Base-by-base conservation (phyloP, 495 filamentous ascomycete genomes). In the Daldinia caldariorum region DNA sequence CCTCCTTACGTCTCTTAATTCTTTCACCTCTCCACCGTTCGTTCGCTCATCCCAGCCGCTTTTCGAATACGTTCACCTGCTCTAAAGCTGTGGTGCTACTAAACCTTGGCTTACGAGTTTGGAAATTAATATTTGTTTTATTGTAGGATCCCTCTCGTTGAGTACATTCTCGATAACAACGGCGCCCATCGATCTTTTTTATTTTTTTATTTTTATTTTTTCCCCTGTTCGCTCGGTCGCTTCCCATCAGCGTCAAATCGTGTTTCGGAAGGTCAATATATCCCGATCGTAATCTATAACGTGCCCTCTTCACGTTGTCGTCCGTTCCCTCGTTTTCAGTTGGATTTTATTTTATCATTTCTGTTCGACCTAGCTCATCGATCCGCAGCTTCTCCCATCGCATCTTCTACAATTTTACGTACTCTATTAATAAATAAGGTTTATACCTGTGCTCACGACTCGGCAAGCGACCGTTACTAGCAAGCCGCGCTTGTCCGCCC, bases 381-480 rank as follows among this genome's bases (percentile, higher is more conserved):
- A 63, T 71, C 60, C 55, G 61, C 63, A 66, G 26, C 26, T 65
- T 58, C 69, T 61, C 65, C 64, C 63, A 61, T 69, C 60, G 61
- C 58, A 49, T 51, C 12, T 38, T 56, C 61, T 67, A 65, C 65
- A 58, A 49, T 64, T 72, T 68, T 72, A 72, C 70, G 65, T 65
- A 68, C 61, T 72, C 63, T 67, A 72, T 72, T 72, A 72, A 72
- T 72, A 67, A 72, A 47, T 64, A 68, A 65, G 65, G 60, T 72
- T 68, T 45, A 56, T 64, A 32, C 41, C 61, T 68, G 61, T 61
- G 37, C 55, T 58, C 51, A 61, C 65, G 18, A 61, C 43, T 38
- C 54, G 38, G 34, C 49, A 56, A 65, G 65, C 64, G 34, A 68
- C 56, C 69, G 55, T 58, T 60, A 49, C 31, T 53, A 66, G 58